These are phyloP conservation scores for Phytophthora palmivora DNA, from an alignment of 352 stramenopile genomes.

Conservation along the genomic window DNA sequence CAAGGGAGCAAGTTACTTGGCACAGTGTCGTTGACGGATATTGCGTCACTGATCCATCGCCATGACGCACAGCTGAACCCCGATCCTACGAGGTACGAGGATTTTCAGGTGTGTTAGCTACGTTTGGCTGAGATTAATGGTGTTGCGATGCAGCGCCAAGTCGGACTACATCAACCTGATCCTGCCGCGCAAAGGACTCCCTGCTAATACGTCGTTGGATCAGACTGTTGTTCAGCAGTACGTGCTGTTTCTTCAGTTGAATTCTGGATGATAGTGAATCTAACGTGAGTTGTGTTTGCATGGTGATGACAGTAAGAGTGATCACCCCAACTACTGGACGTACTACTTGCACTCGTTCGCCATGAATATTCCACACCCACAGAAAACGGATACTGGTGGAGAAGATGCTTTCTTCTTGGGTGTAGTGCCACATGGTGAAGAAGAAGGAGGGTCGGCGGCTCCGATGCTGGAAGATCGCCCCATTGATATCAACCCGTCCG, in stretches of 20 bases:
- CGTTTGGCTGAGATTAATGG: slow-evolving; percentile 3
- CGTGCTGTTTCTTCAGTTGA: slow-evolving; percentile 2
- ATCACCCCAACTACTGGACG: slow-evolving; percentile 48
- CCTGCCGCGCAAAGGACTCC: slow-evolving; percentile 78
- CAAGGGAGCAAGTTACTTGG: slow-evolving; percentile 73
- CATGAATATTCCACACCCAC: slow-evolving; percentile 80
- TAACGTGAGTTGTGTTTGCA: slow-evolving; percentile 10
- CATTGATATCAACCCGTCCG: slow-evolving; percentile 30
- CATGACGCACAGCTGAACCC: slow-evolving; percentile 59
- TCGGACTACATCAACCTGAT: slow-evolving; percentile 92
- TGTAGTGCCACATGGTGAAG: slow-evolving; percentile 49
- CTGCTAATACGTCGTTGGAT: slow-evolving; percentile 70
- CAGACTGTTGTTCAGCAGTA: slow-evolving; percentile 50
- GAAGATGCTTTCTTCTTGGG: slow-evolving; percentile 96
- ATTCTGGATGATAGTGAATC: neutral
- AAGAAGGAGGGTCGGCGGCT: slow-evolving; percentile 49
- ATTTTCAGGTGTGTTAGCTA: neutral
- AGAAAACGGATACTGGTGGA: slow-evolving; percentile 74
- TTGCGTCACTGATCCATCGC: slow-evolving; percentile 76
- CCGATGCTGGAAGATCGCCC: slow-evolving; percentile 21
- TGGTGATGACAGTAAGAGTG: slow-evolving; percentile 29
- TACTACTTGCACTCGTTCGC: slow-evolving; percentile 79
- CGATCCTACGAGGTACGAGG: slow-evolving; percentile 51
- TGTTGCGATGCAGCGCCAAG: slow-evolving; percentile 66
- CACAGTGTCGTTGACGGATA: slow-evolving; percentile 83